Evolutionary conservation across 2,329 filamentous ascomycete genomes (phyloP), one percentile per base, ranked within the genome.

Genomic region (Fusarium nanum): DNA sequence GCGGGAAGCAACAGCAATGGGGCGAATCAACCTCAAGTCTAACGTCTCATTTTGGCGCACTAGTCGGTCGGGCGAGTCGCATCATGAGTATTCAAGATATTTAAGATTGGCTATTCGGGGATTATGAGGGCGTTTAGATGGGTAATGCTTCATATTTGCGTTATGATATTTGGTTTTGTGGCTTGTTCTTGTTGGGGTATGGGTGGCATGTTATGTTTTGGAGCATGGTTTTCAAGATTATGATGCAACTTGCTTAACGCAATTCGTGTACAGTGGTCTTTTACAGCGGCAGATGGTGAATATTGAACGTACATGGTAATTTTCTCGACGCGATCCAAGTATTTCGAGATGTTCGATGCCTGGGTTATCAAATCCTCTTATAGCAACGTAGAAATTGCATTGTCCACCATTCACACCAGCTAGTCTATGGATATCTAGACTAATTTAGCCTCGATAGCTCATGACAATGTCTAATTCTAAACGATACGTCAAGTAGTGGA

Each of bases 1-100:
- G 78, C 75, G 28, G 78, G 77, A 52, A 78, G 72, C 27, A 75
- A 69, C 47, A 70, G 73, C 42, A 67, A 72, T 34, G 76, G 71
- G 6, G 73, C 71, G 44, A 78, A 72, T 34, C 70, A 76, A 48
- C 67, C 73, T 45, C 74, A 68, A 64, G 75, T 18, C 45, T 58
- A 49, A 46, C 52, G 56, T 70, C 64, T 61, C 25, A 46, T 66
- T 56, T 44, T 60, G 71, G 60, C 60, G 61, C 52, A 67, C 65
- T 30, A 61, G 60, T 64, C 52, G 60, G 70, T 60, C 53, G 48
- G 56, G 70, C 52, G 54, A 52, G 65, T 58, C 56, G 60, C 65
- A 70, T 68, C 48, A 58, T 42, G 52, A 65, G 49, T 27, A 53
- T 53, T 41, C 40, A 41, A 34, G 49, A 42, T 41, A 52, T 53